phyloP scores from a whole-genome alignment of 2,329 filamentous ascomycete genomes.

The Fusarium subtropicale region DNA sequence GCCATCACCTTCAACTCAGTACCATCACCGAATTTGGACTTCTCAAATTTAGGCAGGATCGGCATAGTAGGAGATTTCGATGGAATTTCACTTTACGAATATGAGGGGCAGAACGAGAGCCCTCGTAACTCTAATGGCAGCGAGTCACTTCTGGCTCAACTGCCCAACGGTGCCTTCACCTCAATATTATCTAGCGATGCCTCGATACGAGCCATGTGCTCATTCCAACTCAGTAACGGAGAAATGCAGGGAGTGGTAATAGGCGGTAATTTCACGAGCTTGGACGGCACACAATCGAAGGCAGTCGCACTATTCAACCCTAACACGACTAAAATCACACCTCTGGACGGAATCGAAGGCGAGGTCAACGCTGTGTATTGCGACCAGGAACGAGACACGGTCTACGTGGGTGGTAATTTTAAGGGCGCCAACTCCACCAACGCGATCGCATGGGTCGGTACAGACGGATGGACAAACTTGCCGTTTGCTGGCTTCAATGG shows the following conservation, averaged over 20 bases:
- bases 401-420: slow-evolving; percentile 93
- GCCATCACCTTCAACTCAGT: slow-evolving; percentile 71
- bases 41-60: slow-evolving; percentile 81
- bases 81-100: slow-evolving; percentile 91
- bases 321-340: slow-evolving; percentile 73
- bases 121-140: slow-evolving; percentile 78
- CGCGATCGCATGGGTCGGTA: slow-evolving; percentile 82
- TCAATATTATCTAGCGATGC: slow-evolving; percentile 82
- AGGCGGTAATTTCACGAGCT: slow-evolving; percentile 94
- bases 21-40: slow-evolving; percentile 79
- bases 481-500: slow-evolving; percentile 97
- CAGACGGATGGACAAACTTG: slow-evolving; percentile 78
- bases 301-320: slow-evolving; percentile 87
- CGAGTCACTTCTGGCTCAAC: slow-evolving; percentile 80
- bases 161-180: slow-evolving; percentile 87
- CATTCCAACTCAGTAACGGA: slow-evolving; percentile 75
- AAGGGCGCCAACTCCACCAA: slow-evolving; percentile 84
- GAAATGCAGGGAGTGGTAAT: slow-evolving; percentile 80
- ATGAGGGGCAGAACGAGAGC: slow-evolving; percentile 79
- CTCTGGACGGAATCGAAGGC: slow-evolving; percentile 84
- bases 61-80: slow-evolving; percentile 90
- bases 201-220: slow-evolving; percentile 88
- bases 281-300: slow-evolving; percentile 79
- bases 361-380: slow-evolving; percentile 86
- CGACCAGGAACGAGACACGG: slow-evolving; percentile 78